Conservation (phyloP, 345 rosid species). For the Arabidopsis arenosa region DNA sequence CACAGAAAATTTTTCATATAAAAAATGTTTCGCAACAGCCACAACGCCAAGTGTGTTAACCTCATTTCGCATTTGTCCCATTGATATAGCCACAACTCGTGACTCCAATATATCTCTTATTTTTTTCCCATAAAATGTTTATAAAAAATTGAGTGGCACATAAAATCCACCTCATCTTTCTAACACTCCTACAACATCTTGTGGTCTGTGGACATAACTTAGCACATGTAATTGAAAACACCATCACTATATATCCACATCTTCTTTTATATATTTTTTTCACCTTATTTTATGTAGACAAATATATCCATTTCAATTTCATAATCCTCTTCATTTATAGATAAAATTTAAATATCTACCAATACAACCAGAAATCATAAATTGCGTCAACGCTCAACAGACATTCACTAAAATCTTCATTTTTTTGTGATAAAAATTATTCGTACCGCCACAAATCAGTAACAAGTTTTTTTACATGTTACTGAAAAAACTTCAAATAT, state of each 20-base stretch:
- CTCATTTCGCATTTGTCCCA: conserved; percentile 42
- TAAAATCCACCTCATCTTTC: conserved; percentile 49
- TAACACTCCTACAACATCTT: conserved; percentile 38
- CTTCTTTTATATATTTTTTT: conserved; percentile 12
- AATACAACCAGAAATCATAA: conserved; percentile 32
- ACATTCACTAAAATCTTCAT: conserved; percentile 33
- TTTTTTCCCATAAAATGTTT: not conserved
- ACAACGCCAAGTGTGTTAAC: conserved; percentile 38
- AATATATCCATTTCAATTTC: conserved; percentile 15
- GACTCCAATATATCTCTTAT: conserved; percentile 19
- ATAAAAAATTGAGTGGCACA: conserved; percentile 42
- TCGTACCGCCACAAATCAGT: conserved; percentile 41
- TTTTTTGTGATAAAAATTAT: not conserved
- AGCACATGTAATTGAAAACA: conserved; percentile 43
- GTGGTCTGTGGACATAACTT: conserved; percentile 44
- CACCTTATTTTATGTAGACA: conserved; percentile 12
- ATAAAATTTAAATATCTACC: not conserved
- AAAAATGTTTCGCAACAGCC: conserved; percentile 8
- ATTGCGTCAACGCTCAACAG: conserved; percentile 27
- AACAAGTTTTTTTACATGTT: conserved; percentile 40
- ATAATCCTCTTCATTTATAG: conserved; percentile 1
- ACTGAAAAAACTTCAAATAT: conserved; percentile 24
- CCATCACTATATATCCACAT: conserved; percentile 39
- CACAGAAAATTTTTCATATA: conserved; percentile 1
- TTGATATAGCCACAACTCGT: conserved; percentile 32